Evolutionary conservation across 179 eudicot genomes (phyloP), one percentile per base, ranked within the genome.

Genomic region (Beta corolliflora): DNA sequence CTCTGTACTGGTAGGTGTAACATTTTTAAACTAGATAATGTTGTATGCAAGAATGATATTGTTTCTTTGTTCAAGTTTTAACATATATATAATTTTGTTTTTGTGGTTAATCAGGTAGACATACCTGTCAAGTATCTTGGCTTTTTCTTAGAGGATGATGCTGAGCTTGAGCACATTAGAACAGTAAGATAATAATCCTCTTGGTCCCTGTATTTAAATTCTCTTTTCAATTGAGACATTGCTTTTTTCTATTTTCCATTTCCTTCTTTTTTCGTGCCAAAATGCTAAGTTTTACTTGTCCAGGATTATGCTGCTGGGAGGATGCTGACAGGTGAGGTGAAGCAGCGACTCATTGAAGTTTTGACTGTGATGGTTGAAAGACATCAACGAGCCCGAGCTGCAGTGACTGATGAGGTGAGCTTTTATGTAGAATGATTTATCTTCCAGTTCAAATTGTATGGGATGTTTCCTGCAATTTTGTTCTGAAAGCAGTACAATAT

Each of bases 271-370:
- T 10, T 46, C 61, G 71, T 55, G 15, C 41, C 16, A 60, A 64
- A 52, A 36, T 21, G 9, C 55, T 18, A 63, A 78, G 25, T 45
- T 60, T 64, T 67, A 15, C 58, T 53, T 36, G 46, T 81, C 58
- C 88, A 96, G 99, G 97, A 94, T 81, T 94, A 96, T 85, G 96
- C 92, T 70, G 90, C 96, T 50, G 99, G 99, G 10, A 89, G 92
- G 66, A 88, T 96, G 98, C 88, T 94, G 70, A 96, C 99, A 5
- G 99, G 99, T 31, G 97, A 96, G 61, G 94, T 96, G 25, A 96
- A 96, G 88, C 87, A 91, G 86, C 90, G 88, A 36, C 94, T 96
- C 54, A 89, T 82, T 84, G 92, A 93, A 80, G 93, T 94, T 84
- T 84, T 96, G 82, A 91, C 96, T 10, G 97, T 90, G 75, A 48